Conservation (phyloP, 768 basidiomycete genomes). For the Auriscalpium microsporum region DNA sequence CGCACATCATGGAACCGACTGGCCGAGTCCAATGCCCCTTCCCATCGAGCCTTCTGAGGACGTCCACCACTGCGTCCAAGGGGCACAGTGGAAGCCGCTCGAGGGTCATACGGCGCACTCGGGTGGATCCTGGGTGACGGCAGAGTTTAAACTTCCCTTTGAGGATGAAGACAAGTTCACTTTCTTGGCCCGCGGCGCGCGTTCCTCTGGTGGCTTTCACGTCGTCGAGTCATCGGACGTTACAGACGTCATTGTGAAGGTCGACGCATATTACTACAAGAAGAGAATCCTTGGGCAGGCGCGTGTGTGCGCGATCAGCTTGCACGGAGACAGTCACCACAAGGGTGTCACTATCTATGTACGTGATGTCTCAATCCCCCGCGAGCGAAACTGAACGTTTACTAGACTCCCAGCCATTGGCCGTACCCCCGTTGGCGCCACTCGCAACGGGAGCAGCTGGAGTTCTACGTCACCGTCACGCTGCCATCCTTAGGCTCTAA, state of each 20-base stretch:
- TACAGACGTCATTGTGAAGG: constrained; percentile 20
- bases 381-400: too few species aligned
- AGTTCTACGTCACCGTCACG: constrained; percentile 23
- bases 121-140: constrained; percentile 15
- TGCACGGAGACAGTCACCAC: constrained; percentile 9
- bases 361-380: constrained; percentile 5
- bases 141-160: constrained; percentile 23
- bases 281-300: constrained; percentile 16
- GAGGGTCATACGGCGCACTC: not conserved
- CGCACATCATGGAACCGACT: too few species aligned
- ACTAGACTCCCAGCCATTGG: too few species aligned
- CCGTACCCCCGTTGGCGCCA: too few species aligned
- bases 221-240: constrained; percentile 4
- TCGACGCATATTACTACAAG: constrained; percentile 23
- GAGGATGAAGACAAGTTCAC: constrained; percentile 21
- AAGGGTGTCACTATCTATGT: constrained; percentile 33
- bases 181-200: constrained; percentile 22
- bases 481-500: constrained; percentile 22
- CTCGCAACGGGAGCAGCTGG: not conserved
- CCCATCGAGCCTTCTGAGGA: too few species aligned
- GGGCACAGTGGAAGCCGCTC: constrained; percentile 16
- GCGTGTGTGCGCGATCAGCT: constrained; percentile 24
- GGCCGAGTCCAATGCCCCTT: too few species aligned
- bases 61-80: constrained; percentile 7
- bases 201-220: constrained; percentile 13